Base-by-base conservation (phyloP, 805 yeast genomes). In the Lipomyces sp. region DNA sequence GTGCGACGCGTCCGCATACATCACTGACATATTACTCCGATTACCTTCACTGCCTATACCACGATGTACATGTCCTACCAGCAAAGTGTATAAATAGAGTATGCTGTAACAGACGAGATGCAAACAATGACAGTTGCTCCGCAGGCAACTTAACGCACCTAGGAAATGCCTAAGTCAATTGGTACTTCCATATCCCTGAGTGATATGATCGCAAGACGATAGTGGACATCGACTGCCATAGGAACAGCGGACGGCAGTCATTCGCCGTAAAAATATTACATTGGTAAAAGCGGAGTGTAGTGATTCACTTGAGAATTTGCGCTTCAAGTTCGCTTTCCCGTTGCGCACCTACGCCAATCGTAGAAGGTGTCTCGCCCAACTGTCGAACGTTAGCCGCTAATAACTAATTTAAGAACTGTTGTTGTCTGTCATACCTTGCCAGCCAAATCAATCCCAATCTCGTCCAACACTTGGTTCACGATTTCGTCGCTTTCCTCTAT, bases 391-490 rank as follows among this genome's bases (percentile, higher is more conserved):
- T 42, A 42, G 48, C 7, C 48, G n/a, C 24, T 42, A 6, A 42
- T 24, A n/a, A 42, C 13, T 5, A 24, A n/a, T 7, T 4, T n/a
- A n/a, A 42, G 6, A 42, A 2, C 5, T n/a, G n/a, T n/a, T 42
- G 48, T 18, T 24, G 48, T 18, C 32, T 51, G 30, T 51, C 72
- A 39, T 53, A 71, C 59, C n/a, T 84, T 79, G 48, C 82, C 77
- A 67, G 81, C 79, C 75, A 95, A 79, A 75, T 90, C 96, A 45
- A 95, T 89, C 67, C 98, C 99, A 75, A 94, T 91, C 77, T 94
- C 98, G 76, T 94, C 99, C 75, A 94, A 81, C 0, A 95, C 97
- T 77, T 88, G 90, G 74, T 87, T 86, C 60, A 95, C 94, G 30
- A 71, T 60, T 18, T 71, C 73, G 24, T 71, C 73, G 24, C 68